Percentiles rank a stretch among this genome's conserved stretches.
Conservation (phyloP, 345 rosid species). For the Eutrema yunnanense region DNA sequence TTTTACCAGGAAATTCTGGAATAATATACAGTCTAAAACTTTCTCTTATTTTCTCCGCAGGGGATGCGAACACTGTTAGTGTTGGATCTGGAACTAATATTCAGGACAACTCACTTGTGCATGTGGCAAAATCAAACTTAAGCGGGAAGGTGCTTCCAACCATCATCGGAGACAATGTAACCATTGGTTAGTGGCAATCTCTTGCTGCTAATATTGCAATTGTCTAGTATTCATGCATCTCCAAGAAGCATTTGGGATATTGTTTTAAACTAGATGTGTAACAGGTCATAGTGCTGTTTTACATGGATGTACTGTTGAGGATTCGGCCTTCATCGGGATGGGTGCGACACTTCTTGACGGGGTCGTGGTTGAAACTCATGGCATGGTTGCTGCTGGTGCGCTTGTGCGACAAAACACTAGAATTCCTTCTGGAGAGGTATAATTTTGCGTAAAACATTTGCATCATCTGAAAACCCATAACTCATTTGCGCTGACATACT, state of each 20-base stretch:
- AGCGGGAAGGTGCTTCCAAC: conserved; percentile 89
- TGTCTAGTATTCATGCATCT: not conserved
- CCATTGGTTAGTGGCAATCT: conserved; percentile 62
- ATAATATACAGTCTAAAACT: conserved; percentile 1
- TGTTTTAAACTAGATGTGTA: conserved; percentile 23
- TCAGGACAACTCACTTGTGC: conserved; percentile 97
- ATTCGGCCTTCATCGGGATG: conserved; percentile 88
- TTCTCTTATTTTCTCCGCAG: conserved; percentile 29
- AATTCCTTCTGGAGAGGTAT: conserved; percentile 89
- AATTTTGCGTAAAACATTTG: not conserved
- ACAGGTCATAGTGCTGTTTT: conserved; percentile 94
- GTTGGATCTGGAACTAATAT: conserved; percentile 92
- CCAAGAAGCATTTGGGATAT: not conserved
- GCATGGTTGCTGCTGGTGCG: conserved; percentile 95
- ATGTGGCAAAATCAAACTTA: conserved; percentile 89
- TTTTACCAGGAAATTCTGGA: not conserved
- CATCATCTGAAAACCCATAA: not conserved
- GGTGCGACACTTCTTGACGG: conserved; percentile 93
- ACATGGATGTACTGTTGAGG: conserved; percentile 95
- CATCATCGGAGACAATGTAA: conserved; percentile 86
- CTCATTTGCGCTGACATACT: not conserved
- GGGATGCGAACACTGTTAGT: conserved; percentile 77
- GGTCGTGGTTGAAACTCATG: conserved; percentile 80
- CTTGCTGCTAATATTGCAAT: not conserved
- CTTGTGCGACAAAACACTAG: conserved; percentile 88